A percentile compares a stretch with the other conserved stretches of the same genome.
These are phyloP conservation scores for Lasiosphaeria miniovina DNA, from an alignment of 495 filamentous ascomycete species.

Conservation along the genomic window DNA sequence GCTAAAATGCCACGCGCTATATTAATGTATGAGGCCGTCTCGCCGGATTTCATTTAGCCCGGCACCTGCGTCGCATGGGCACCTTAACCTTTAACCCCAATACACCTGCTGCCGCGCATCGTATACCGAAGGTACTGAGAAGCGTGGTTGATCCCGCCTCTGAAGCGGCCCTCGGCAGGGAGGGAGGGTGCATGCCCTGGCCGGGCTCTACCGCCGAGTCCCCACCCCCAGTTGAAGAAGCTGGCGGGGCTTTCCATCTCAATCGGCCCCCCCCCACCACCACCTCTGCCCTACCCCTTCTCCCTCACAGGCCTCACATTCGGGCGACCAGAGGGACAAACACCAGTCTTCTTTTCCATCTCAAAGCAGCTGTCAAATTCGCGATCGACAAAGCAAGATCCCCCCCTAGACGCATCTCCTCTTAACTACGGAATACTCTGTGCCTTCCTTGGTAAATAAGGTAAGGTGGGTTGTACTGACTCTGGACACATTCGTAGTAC, in stretches of 20 bases:
- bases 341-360: neutral
- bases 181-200: conserved; percentile 1
- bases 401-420: too few relatives aligned
- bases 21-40: conserved; percentile 7
- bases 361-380: too few relatives aligned
- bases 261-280: neutral
- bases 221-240: neutral
- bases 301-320: neutral
- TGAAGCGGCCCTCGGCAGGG: conserved; percentile 8
- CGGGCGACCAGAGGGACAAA: neutral
- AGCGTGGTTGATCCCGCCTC: conserved; percentile 9
- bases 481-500: too few relatives aligned
- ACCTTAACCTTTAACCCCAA: too few relatives aligned
- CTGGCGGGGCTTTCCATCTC: neutral
- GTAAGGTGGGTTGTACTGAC: too few relatives aligned
- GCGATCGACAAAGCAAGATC: too few relatives aligned
- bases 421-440: too few relatives aligned
- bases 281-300: neutral
- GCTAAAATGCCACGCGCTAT: conserved; percentile 14
- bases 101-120: too few relatives aligned
- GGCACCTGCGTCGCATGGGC: neutral
- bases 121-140: too few relatives aligned
- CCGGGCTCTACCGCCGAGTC: conserved; percentile 1
- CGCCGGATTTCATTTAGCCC: conserved; percentile 8
- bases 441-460: too few relatives aligned